Base-by-base conservation (phyloP, 345 rosid genomes). In the Gossypium bickii region DNA sequence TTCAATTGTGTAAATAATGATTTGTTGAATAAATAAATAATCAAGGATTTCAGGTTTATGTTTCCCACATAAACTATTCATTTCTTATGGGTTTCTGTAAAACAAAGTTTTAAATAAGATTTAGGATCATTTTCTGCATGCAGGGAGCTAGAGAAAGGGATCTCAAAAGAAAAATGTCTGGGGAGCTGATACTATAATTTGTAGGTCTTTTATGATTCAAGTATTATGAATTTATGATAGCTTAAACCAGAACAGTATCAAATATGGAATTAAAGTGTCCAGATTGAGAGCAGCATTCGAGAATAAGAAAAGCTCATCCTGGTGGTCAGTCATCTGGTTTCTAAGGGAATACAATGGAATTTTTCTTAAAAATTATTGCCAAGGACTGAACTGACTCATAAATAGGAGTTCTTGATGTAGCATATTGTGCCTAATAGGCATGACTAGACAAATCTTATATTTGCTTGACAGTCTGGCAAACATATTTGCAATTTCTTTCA, bases 1-100 rank as follows among this genome's bases (percentile, higher is more conserved):
- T 67, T 67, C 38, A 47, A 47, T 67, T 67, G 63, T 59, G 63
- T 59, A 59, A 59, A 59, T 59, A 17, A 25, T 59, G 38, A 59
- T 59, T 59, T 24, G 9, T 25, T 25, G 41, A 25, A 38, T 25
- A 27, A 59, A 59, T 58, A 58, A 25, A 25, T 12, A 12, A 59
- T 59, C 34, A 59, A 59, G 27, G 16, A 59, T 59, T 24, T 59
- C 41, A 59, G 9, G 38, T 25, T 9, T 18, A 56, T 57, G 61
- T 57, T 20, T 9, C 24, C 27, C 60, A 18, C 24, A 57, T 49
- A 57, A 57, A 22, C 15, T 56, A 56, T 18, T 56, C 12, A 59
- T 24, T 12, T 24, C 17, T 4, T 59, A 24, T 24, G n/a, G 41
- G 16, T 25, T 59, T 59, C 58, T 53, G 22, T 17, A 53, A 53